A percentile compares a stretch with the other conserved stretches of the same genome.
These are phyloP conservation scores for Candida stauntonica DNA, from an alignment of 805 yeast genomes.

Conservation along the genomic window DNA sequence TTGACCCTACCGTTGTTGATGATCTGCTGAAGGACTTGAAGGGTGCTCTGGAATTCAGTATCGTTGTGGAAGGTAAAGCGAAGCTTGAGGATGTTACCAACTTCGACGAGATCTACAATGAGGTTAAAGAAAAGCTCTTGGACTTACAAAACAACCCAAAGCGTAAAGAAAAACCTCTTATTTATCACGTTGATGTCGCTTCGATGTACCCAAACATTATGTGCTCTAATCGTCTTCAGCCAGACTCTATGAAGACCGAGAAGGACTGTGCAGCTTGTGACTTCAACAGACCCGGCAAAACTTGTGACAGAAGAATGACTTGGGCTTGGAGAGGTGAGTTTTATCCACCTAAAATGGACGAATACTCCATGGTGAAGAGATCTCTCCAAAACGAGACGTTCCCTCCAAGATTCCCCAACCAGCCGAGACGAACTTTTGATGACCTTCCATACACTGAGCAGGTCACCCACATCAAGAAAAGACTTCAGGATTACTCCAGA, in stretches of 20 bases:
- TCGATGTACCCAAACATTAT: conserved; percentile 99
- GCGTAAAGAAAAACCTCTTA: conserved; percentile 75
- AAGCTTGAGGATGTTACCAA: conserved; percentile 75
- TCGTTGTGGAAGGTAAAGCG: conserved; percentile 74
- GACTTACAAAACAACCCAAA: conserved; percentile 58
- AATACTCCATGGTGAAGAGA: conserved; percentile 83
- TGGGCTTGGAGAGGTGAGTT: conserved; percentile 99
- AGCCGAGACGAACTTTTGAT: conserved; percentile 62
- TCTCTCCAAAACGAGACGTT: conserved; percentile 76
- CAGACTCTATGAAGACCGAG: conserved; percentile 94
- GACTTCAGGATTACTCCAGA: conserved; percentile 78
- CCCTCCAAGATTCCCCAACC: conserved; percentile 54
- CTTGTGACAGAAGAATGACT: conserved; percentile 83
- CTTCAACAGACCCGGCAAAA: conserved; percentile 91
- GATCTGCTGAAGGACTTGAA: conserved; percentile 71
- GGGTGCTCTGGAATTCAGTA: conserved; percentile 73
- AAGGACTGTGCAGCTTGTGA: conserved; percentile 97
- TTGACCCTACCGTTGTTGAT: conserved; percentile 81
- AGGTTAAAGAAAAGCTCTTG: conserved; percentile 50
- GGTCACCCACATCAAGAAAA: conserved; percentile 65
- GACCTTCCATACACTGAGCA: conserved; percentile 77
- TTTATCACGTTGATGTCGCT: conserved; percentile 97
- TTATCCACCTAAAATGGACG: conserved; percentile 86
- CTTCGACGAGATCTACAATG: conserved; percentile 65
- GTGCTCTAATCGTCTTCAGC: conserved; percentile 96